These are phyloP conservation scores for Candida tammaniensis DNA, from an alignment of 805 yeast species.

Conservation along the genomic window DNA sequence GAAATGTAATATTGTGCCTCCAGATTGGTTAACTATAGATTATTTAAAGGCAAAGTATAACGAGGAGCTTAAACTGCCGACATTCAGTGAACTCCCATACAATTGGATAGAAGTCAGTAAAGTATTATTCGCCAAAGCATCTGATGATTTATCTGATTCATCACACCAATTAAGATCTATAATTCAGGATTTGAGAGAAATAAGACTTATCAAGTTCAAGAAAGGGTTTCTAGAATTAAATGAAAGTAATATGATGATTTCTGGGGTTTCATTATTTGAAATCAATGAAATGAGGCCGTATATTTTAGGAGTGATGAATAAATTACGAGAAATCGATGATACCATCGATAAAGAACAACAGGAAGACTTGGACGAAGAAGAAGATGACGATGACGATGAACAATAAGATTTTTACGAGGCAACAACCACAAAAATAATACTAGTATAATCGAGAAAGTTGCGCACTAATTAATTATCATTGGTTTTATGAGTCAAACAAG, in stretches of 20 bases:
- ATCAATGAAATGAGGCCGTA: conserved; percentile 87
- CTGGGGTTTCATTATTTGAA: conserved; percentile 79
- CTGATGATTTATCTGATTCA: conserved; percentile 77
- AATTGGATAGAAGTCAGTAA: conserved; percentile 85
- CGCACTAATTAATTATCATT: too few relatives aligned
- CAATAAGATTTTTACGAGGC: background rate
- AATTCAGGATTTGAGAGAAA: conserved; percentile 81
- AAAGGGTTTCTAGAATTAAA: conserved; percentile 77
- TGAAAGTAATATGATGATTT: conserved; percentile 78
- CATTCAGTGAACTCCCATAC: conserved; percentile 76
- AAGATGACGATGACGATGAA: conserved; percentile 8
- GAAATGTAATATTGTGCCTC: conserved; percentile 82
- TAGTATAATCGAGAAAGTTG: too few relatives aligned
- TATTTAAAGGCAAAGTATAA: conserved; percentile 58
- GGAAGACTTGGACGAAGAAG: conserved; percentile 14
- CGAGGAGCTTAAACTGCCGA: conserved; percentile 57
- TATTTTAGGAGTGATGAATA: conserved; percentile 76
- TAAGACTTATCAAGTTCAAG: conserved; percentile 75
- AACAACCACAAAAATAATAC: too few relatives aligned
- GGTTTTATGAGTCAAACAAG: conserved; percentile 11
- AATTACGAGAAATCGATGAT: conserved; percentile 56
- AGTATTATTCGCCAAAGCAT: conserved; percentile 62
- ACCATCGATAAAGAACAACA: conserved; percentile 16
- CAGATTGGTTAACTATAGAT: conserved; percentile 70
- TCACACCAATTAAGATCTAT: conserved; percentile 66